Evolutionary conservation across 2,329 filamentous ascomycete species (phyloP).

Genomic region (Bipolaris gigantea): DNA sequence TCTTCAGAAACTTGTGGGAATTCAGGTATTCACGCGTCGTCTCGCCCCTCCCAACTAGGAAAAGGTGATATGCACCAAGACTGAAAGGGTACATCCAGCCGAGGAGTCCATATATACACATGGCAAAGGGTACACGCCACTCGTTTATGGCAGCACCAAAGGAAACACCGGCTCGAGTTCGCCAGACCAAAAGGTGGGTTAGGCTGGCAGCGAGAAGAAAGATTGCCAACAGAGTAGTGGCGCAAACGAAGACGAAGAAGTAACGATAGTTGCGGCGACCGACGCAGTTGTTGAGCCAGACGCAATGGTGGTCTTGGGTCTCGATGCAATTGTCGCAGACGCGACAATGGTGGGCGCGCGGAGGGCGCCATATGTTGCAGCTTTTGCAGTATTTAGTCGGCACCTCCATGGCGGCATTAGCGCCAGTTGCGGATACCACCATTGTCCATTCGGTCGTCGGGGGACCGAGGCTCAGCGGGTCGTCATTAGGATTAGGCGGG

Average conservation of each 20-base stretch:
- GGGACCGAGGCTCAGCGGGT: constrained; percentile 79
- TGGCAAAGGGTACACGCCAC: constrained; percentile 80
- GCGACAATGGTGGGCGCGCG: constrained; percentile 92
- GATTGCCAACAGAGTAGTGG: constrained; percentile 73
- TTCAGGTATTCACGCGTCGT: constrained; percentile 96
- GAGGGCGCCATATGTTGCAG: constrained; percentile 95
- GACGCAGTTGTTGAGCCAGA: constrained; percentile 98
- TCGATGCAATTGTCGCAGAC: constrained; percentile 97
- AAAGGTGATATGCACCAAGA: constrained; percentile 85
- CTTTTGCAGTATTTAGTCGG: constrained; percentile 98
- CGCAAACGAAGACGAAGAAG: constrained; percentile 89
- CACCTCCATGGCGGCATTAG: constrained; percentile 90
- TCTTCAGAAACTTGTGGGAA: constrained; percentile 90
- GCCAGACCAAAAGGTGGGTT: constrained; percentile 78
- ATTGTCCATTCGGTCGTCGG: constrained; percentile 92
- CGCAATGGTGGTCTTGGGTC: constrained; percentile 96
- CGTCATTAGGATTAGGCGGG: constrained; percentile 71
- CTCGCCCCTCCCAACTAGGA: constrained; percentile 86
- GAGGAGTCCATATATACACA: constrained; percentile 81
- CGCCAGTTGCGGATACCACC: constrained; percentile 75
- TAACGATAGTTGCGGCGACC: constrained; percentile 97
- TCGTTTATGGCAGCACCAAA: constrained; percentile 70
- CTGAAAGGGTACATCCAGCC: constrained; percentile 78
- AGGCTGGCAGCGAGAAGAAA: constrained; percentile 77
- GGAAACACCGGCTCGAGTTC: constrained; percentile 61